These are phyloP conservation scores for Wolfiporia cocos DNA, from an alignment of 1,284 basidiomycete species.

Conservation along the genomic window DNA sequence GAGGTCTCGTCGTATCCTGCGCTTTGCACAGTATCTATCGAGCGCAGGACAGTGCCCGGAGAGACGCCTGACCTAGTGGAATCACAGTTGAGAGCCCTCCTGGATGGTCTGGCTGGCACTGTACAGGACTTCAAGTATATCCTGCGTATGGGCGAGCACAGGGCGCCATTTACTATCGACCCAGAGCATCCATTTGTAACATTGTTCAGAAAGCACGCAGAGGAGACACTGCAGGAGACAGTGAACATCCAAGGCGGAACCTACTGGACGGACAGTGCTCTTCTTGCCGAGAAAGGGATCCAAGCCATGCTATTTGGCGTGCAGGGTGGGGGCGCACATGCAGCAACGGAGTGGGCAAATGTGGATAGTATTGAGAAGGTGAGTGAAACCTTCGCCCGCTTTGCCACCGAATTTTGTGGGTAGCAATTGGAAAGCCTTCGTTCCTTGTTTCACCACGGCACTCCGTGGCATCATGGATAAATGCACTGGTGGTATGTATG, in stretches of 20 bases:
- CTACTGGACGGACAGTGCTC: slow-evolving; percentile 9
- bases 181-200: slow-evolving; percentile 3
- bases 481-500: no score
- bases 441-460: no score
- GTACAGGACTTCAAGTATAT: slow-evolving; percentile 7
- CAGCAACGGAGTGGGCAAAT: slow-evolving; percentile 3
- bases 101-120: neutral
- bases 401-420: slow-evolving; percentile 7
- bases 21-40: slow-evolving; percentile 6
- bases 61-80: slow-evolving; percentile 7
- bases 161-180: slow-evolving; percentile 6
- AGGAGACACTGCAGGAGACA: neutral
- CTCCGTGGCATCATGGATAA: no score
- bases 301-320: slow-evolving; percentile 7
- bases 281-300: slow-evolving; percentile 8
- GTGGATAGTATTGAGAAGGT: slow-evolving; percentile 5
- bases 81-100: slow-evolving; percentile 2
- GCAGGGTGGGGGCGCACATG: slow-evolving; percentile 6
- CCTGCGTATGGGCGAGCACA: slow-evolving; percentile 4
- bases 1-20: slow-evolving; percentile 9
- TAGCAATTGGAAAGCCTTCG: no score
- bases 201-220: slow-evolving; percentile 2
- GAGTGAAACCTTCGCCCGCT: slow-evolving; percentile 1
- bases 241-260: neutral
- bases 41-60: slow-evolving; percentile 9